These are phyloP conservation scores for Mycogone perniciosa DNA, from an alignment of 2,329 filamentous ascomycete genomes.

Conservation along the genomic window DNA sequence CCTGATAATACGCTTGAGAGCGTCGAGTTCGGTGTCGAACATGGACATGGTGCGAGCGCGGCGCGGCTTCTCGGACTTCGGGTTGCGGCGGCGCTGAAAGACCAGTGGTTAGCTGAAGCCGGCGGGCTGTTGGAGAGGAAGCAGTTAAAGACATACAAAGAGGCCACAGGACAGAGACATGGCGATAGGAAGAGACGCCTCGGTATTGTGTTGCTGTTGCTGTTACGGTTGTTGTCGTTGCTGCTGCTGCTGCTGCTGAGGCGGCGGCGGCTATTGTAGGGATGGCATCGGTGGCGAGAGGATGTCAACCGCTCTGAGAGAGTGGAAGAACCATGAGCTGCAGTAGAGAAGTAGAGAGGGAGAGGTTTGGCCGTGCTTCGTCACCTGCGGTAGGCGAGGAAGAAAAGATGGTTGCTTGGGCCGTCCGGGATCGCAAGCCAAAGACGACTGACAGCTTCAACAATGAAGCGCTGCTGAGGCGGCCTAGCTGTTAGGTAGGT, in stretches of 20 bases:
- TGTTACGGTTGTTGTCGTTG: background rate
- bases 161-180: conserved; percentile 21
- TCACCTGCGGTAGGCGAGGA: background rate
- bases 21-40: conserved; percentile 25
- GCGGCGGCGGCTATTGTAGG: background rate
- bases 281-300: conserved; percentile 9
- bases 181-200: background rate
- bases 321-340: background rate
- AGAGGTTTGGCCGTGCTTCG: too few relatives aligned
- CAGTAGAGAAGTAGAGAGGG: background rate
- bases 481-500: background rate
- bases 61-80: conserved; percentile 18
- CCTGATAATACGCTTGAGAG: conserved; percentile 29
- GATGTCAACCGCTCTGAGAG: conserved; percentile 7
- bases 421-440: too few relatives aligned
- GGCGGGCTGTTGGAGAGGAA: background rate
- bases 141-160: conserved; percentile 17
- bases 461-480: background rate
- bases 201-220: background rate
- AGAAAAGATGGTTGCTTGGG: background rate
- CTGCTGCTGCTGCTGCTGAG: background rate
- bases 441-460: background rate
- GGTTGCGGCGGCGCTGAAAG: conserved; percentile 16
- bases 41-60: conserved; percentile 35
- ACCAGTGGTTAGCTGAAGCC: too few relatives aligned